Base-by-base conservation (phyloP, 148 eudicot species). In the Rhododendron williamsianum region DNA sequence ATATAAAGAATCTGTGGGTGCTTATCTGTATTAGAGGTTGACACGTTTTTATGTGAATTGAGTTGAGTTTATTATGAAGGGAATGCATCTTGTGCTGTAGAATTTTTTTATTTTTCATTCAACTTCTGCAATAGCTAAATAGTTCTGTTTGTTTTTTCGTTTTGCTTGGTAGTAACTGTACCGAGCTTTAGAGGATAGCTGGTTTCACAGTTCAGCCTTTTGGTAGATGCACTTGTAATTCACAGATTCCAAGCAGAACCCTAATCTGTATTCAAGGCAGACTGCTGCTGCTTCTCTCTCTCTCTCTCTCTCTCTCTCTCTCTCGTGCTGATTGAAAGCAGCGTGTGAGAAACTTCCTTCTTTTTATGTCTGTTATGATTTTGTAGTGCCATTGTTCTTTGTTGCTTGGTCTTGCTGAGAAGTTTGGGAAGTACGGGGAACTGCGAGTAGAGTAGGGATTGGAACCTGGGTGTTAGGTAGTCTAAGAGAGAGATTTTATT, bases 261-360 rank as follows among this genome's bases (percentile, higher is more conserved):
- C 78, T 73, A 2, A 35, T 76, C 45, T 43, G 49, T 21, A 76
- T 41, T 76, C 80, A 21, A 8, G 78, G 45, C 45, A 38, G 10
- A 43, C 11, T 38, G 12, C 48, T 76, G 76, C 48, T 76, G 76
- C 76, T 71, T 0, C 48, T 76, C n/a, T n/a, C n/a, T n/a, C n/a
- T n/a, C 38, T 73, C 76, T 41, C 45, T 41, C 45, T 41, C 45
- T 41, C 43, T 67, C 73, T 9, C 73, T 72, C 38, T 72, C 76
- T 72, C 76, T 13, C 76, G 25, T 63, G 82, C 81, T 79, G 81
- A 45, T 49, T 78, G 80, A 78, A 23, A 78, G 58, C 60, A 12
- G 30, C 52, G 1, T 49, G 30, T 78, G 33, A 46, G 81, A 45
- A 78, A 45, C n/a, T 76, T 76, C 79, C 43, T 45, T 45, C 81